A percentile compares a stretch with the other conserved stretches of the same genome.
Conservation (phyloP, 2,329 filamentous ascomycete species). For the Ceratocystis papillata region DNA sequence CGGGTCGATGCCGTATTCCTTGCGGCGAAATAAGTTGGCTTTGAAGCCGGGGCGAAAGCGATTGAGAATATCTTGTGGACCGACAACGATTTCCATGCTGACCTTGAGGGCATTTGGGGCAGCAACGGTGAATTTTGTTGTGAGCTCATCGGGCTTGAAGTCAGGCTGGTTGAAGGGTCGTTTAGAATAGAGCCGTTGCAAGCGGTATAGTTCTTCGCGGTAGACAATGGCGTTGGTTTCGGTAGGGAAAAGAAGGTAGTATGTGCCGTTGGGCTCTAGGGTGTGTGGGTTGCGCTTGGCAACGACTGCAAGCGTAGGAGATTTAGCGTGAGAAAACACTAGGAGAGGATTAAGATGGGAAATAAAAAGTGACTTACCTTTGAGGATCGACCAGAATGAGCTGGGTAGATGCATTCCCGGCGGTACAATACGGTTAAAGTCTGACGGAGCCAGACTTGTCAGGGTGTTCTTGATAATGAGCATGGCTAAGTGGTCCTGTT, state of each 20-base stretch:
- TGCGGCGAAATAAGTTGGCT: slow-evolving; percentile 21
- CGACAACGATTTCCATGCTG: slow-evolving; percentile 24
- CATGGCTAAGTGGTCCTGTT: slow-evolving; percentile 29
- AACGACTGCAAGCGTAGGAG: slow-evolving; percentile 38
- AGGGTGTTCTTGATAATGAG: slow-evolving; percentile 51
- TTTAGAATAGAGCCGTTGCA: slow-evolving; percentile 30
- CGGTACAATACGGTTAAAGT: slow-evolving; percentile 58
- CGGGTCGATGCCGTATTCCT: slow-evolving; percentile 20
- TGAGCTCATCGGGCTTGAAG: slow-evolving; percentile 20
- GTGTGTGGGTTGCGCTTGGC: slow-evolving; percentile 54
- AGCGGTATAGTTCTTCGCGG: slow-evolving; percentile 34
- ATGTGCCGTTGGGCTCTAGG: slow-evolving; percentile 52
- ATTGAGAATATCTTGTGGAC: slow-evolving; percentile 18
- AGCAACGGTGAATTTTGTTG: slow-evolving; percentile 21
- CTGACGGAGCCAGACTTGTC: slow-evolving; percentile 50
- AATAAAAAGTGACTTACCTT: slow-evolving; percentile 34
- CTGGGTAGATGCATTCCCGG: slow-evolving; percentile 53
- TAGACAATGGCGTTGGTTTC: slow-evolving; percentile 51
- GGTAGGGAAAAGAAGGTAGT: slow-evolving; percentile 58
- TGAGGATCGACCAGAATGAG: slow-evolving; percentile 54
- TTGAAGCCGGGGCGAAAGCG: slow-evolving; percentile 24
- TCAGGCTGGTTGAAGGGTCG: slow-evolving; percentile 36
- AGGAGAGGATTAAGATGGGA: background rate
- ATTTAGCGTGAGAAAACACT: background rate
- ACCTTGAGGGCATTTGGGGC: slow-evolving; percentile 23